Evolutionary conservation across 495 filamentous ascomycete species (phyloP).

Genomic region (Neurospora sp.): DNA sequence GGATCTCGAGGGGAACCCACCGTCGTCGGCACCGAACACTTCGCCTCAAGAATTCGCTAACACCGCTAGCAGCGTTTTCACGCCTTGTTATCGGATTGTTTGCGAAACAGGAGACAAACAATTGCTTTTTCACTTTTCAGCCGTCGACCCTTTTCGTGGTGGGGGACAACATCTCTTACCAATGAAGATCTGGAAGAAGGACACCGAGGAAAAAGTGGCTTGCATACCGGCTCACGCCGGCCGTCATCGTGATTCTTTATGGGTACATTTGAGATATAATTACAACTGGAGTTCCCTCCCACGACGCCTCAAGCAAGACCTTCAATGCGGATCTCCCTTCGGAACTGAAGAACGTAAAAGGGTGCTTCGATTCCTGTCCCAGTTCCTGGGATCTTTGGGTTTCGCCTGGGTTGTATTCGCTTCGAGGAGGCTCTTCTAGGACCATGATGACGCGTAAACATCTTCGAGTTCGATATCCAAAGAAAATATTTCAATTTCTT

Average conservation of each 20-base stretch:
- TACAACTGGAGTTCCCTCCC: background rate
- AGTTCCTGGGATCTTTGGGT: background rate
- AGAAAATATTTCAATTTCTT: too few species aligned
- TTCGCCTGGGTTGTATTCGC: background rate
- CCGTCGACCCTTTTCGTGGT: background rate
- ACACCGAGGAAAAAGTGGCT: background rate
- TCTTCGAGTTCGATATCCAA: background rate
- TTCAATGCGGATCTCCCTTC: background rate
- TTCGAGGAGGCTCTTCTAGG: background rate
- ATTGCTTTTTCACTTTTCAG: background rate
- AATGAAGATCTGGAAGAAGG: background rate
- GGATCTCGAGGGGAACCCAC: background rate
- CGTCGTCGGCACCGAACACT: background rate
- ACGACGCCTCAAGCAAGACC: background rate
- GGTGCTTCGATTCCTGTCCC: background rate
- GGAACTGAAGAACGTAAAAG: background rate
- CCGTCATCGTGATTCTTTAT: background rate
- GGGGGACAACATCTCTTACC: background rate
- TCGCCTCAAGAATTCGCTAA: background rate
- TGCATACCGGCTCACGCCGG: background rate
- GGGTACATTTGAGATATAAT: background rate
- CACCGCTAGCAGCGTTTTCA: background rate
- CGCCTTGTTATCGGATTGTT: background rate
- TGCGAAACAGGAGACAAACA: background rate
- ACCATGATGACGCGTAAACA: background rate